Evolutionary conservation across 495 filamentous ascomycete species (phyloP).

Genomic region (Penicillium parvum): DNA sequence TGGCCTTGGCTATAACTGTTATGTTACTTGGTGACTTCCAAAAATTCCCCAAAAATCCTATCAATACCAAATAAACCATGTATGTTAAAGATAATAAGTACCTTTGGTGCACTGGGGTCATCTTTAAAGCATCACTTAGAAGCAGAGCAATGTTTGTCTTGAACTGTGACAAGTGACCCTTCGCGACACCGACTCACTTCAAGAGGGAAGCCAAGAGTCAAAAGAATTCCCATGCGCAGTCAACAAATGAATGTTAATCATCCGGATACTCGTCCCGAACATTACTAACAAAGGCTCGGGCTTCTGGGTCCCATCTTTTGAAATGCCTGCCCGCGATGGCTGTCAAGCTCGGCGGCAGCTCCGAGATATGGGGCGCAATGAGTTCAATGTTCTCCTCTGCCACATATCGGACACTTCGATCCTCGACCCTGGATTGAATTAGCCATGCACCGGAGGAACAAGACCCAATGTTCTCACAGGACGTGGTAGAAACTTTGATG

Average conservation of each 20-base stretch:
- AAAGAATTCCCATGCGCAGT: too few relatives aligned
- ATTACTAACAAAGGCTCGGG: constrained; percentile 76
- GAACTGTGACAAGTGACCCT: too few relatives aligned
- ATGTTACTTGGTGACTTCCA: too few relatives aligned
- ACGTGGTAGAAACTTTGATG: constrained; percentile 80
- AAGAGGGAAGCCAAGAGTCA: too few relatives aligned
- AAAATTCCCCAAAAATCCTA: too few relatives aligned
- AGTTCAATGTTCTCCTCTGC: constrained; percentile 83
- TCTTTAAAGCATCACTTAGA: too few relatives aligned
- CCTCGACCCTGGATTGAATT: constrained; percentile 53
- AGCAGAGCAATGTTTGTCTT: too few relatives aligned
- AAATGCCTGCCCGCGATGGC: constrained; percentile 80
- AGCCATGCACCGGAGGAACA: constrained; percentile 7
- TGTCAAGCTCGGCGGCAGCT: constrained; percentile 52
- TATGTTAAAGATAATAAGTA: too few relatives aligned
- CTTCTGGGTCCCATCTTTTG: constrained; percentile 73
- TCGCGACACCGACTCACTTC: too few relatives aligned
- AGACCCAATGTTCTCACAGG: constrained; percentile 54
- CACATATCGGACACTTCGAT: constrained; percentile 69
- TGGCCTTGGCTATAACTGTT: too few relatives aligned
- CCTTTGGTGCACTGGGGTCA: too few relatives aligned
- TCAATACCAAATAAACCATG: too few relatives aligned
- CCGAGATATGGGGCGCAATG: constrained; percentile 43
- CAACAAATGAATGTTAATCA: constrained; percentile 62
- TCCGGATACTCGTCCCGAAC: constrained; percentile 81